Base-by-base conservation (phyloP, 148 eudicot genomes). In the Spergularia marina region DNA sequence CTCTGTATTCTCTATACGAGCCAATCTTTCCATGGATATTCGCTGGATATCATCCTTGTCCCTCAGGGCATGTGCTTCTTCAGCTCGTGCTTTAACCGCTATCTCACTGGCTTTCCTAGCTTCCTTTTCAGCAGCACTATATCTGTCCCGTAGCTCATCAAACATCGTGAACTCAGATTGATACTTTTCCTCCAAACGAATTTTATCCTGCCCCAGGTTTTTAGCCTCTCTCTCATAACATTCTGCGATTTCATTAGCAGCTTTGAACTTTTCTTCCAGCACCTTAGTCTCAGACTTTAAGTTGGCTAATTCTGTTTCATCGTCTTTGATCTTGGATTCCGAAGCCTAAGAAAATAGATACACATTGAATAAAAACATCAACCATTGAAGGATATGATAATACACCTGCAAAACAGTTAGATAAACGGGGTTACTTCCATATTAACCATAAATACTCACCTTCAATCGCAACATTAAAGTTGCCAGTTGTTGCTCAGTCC, bases 41-140 rank as follows among this genome's bases (percentile, higher is more conserved):
- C 77, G 86, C 68, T 96, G 97, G 71, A 83, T 76, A 59, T 91
- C 90, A 70, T 76, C 82, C 79, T 84, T 92, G 66, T 88, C 97
- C 83, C 84, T 87, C 68, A 86, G 90, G 77, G 94, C 90, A 53
- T 81, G 83, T 56, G 78, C 90, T 54, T 92, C 97, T 77, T 96
- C 98, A 20, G 87, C 84, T 79, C 88, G 83, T n/a, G 98, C 97
- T 74, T 80, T 83, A 55, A 92, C 99, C 12, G 99, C 97, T 71
- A 92, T 77, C 70, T 88, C 97, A 55, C 78, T 87, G 52, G 99
- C 92, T 74, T 89, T 82, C 78, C 84, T 87, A 53, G 98, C 92
- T 84, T 96, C 98, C 66, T 72, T 96, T 79, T 96, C 99, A 34
- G 99, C 94, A 68, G 78, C 76, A 77, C 69, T 87, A 78, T 93